These are phyloP conservation scores for Orbilia oligospora DNA, from an alignment of 2,329 filamentous ascomycete genomes.

Conservation along the genomic window DNA sequence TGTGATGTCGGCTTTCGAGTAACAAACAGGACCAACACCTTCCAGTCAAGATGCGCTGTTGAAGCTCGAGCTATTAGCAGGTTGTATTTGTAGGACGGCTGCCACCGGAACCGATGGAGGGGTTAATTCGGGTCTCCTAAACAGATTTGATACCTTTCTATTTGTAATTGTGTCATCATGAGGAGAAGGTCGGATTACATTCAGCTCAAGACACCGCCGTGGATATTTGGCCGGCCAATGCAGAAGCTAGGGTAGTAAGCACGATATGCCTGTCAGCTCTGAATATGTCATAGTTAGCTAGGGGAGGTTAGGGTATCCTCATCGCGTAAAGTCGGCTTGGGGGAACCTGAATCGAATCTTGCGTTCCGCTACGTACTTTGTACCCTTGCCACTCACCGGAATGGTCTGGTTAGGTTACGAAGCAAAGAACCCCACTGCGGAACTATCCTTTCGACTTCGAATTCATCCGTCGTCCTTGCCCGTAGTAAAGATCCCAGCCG, in stretches of 20 bases:
- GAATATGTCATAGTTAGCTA: slow-evolving; percentile 56
- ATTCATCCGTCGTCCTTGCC: slow-evolving; percentile 17
- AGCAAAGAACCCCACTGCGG: slow-evolving; percentile 35
- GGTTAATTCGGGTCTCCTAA: slow-evolving; percentile 20
- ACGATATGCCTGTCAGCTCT: slow-evolving; percentile 28
- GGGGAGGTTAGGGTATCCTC: slow-evolving; percentile 40
- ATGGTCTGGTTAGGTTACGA: slow-evolving; percentile 33
- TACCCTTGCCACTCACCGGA: slow-evolving; percentile 56
- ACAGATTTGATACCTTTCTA: slow-evolving; percentile 32
- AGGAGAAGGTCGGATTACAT: slow-evolving; percentile 22
- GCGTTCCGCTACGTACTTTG: slow-evolving; percentile 21
- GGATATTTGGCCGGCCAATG: slow-evolving; percentile 33
- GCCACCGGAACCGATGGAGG: slow-evolving; percentile 37
- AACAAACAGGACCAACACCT: slow-evolving; percentile 35
- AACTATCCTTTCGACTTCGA: slow-evolving; percentile 30
- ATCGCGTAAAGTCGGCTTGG: slow-evolving; percentile 58
- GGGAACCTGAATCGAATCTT: slow-evolving; percentile 53
- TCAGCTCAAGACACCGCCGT: slow-evolving; percentile 34
- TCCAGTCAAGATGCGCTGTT: slow-evolving; percentile 33
- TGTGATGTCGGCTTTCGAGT: slow-evolving; percentile 7
- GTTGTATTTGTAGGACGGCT: slow-evolving; percentile 37
- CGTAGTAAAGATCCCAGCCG: not conserved
- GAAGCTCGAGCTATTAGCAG: slow-evolving; percentile 30
- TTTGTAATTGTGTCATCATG: slow-evolving; percentile 56
- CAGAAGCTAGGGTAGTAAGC: slow-evolving; percentile 50